phyloP scores from a whole-genome alignment of 177 flowering plant species.

The Tripterygium wilfordii region DNA sequence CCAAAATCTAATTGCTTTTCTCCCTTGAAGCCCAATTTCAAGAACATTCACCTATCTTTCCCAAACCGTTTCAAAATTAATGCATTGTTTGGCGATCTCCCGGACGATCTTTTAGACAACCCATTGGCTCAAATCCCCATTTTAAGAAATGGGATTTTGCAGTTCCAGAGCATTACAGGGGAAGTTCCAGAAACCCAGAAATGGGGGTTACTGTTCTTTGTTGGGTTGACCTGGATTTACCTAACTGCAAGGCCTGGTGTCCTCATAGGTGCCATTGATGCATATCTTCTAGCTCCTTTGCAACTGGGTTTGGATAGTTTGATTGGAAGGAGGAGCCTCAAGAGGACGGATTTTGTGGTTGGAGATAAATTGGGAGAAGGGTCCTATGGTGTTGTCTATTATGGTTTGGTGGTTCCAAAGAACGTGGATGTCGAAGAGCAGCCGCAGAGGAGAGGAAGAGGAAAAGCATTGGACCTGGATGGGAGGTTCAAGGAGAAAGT shows the following conservation, averaged over 20 bases:
- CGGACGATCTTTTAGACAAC: conserved; percentile 30
- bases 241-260: conserved; percentile 96
- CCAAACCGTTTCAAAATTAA: conserved; percentile 16
- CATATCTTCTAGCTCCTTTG: conserved; percentile 82
- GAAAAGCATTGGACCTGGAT: conserved; percentile 34
- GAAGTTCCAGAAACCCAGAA: conserved; percentile 56
- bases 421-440: conserved; percentile 41
- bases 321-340: conserved; percentile 60
- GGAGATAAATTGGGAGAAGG: conserved; percentile 85
- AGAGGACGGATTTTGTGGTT: conserved; percentile 67
- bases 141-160: conserved; percentile 37
- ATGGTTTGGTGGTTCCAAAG: conserved; percentile 78
- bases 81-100: conserved; percentile 33
- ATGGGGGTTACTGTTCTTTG: conserved; percentile 54
- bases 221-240: conserved; percentile 76
- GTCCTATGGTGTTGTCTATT: conserved; percentile 85
- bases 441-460: conserved; percentile 29
- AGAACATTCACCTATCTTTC: conserved; percentile 12
- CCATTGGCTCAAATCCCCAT: conserved; percentile 33
- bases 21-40: conserved; percentile 31
- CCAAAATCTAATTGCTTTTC: conserved; percentile 21
- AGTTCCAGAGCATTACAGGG: conserved; percentile 38
- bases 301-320: conserved; percentile 66
- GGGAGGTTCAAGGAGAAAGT: conserved; percentile 74
- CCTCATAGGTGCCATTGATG: conserved; percentile 82